Conservation (phyloP, 805 yeast species). For the Yarrowia sp. region DNA sequence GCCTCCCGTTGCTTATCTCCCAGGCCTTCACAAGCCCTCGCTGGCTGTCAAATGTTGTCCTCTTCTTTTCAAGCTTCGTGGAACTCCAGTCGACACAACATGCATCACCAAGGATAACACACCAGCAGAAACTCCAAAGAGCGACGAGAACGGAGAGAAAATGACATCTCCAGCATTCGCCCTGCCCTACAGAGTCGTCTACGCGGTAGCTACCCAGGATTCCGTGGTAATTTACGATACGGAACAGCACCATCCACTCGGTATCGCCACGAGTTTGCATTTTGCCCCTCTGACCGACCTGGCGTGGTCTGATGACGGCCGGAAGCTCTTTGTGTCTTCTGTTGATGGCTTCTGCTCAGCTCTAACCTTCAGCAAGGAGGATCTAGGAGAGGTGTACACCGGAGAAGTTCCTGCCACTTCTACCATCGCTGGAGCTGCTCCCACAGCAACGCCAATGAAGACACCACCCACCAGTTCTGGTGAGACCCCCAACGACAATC, state of each 20-base stretch:
- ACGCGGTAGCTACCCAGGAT: constrained; percentile 92
- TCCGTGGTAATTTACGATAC: constrained; percentile 81
- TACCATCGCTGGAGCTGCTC: neutral
- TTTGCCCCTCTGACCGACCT: constrained; percentile 86
- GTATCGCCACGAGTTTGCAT: constrained; percentile 73
- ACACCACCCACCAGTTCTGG: neutral
- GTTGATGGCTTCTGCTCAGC: constrained; percentile 91
- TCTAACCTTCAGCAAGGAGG: constrained; percentile 49
- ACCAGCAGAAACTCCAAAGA: neutral
- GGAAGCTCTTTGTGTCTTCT: constrained; percentile 65
- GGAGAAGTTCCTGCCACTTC: constrained; percentile 8
- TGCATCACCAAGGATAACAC: neutral
- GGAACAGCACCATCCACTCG: constrained; percentile 62
- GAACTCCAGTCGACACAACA: neutral
- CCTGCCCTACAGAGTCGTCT: constrained; percentile 75
- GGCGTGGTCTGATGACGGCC: constrained; percentile 79
- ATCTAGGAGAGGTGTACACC: constrained; percentile 49
- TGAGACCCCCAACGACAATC: neutral
- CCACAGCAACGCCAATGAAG: neutral
- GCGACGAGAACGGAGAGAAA: neutral
- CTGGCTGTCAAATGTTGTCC: constrained; percentile 80
- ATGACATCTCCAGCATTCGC: constrained; percentile 42
- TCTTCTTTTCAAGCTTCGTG: constrained; percentile 46
- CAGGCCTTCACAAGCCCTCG: constrained; percentile 80
- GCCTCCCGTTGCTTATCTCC: constrained; percentile 74